These are phyloP conservation scores for Xylariaceae sp. DNA, from an alignment of 2,329 filamentous ascomycete genomes.

Conservation along the genomic window DNA sequence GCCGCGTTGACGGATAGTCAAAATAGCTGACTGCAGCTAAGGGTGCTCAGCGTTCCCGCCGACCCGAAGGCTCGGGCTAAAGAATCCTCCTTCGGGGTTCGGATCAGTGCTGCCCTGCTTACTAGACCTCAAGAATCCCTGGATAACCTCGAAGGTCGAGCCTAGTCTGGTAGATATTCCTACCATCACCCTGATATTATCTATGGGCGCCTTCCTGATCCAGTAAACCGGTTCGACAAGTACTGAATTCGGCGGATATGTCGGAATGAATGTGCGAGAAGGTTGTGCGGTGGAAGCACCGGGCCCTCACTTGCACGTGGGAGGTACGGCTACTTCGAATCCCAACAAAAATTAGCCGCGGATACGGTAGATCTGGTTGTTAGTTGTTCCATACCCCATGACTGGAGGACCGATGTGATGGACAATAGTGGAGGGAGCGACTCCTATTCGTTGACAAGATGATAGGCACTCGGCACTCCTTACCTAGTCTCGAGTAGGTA, in stretches of 20 bases:
- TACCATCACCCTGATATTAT: background rate
- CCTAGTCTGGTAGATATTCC: background rate
- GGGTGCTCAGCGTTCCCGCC: background rate
- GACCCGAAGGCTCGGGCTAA: background rate
- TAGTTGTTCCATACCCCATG: background rate
- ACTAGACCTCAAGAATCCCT: background rate
- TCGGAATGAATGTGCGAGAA: background rate
- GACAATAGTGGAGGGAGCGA: background rate
- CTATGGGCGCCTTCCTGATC: background rate
- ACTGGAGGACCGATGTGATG: background rate
- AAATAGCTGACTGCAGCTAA: background rate
- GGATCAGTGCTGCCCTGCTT: background rate
- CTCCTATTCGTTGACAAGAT: conserved; percentile 11
- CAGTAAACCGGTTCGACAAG: background rate
- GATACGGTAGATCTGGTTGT: background rate
- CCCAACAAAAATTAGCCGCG: background rate
- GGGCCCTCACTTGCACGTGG: background rate
- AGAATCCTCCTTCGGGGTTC: background rate
- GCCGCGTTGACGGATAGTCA: background rate
- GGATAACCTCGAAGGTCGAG: background rate
- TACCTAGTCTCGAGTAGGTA: background rate
- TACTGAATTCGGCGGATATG: background rate
- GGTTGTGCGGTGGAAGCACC: background rate
- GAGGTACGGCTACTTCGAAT: background rate
- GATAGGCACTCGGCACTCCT: background rate